Conservation (phyloP, 352 stramenopile species). For the Pythium aphanidermatum region DNA sequence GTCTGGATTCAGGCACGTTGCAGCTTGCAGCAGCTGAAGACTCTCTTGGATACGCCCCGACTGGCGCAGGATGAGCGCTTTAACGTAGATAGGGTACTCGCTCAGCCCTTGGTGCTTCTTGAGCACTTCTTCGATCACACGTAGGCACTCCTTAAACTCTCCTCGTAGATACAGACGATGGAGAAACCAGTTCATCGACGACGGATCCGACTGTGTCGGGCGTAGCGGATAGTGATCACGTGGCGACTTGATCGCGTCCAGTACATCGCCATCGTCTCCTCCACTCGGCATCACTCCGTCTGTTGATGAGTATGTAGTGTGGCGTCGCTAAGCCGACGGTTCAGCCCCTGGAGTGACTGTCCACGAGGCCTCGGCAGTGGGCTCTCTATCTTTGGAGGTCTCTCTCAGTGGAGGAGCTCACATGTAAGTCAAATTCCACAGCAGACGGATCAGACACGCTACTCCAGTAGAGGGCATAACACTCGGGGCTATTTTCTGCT, state of each 20-base stretch:
- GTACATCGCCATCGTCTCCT: not conserved
- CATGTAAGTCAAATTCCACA: too few relatives aligned
- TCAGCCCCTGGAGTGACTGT: too few relatives aligned
- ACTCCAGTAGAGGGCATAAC: too few relatives aligned
- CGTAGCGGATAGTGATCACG: conserved; percentile 29
- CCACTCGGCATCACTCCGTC: conserved; percentile 20
- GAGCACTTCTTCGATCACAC: conserved; percentile 87
- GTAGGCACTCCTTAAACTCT: conserved; percentile 86
- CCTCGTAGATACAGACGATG: conserved; percentile 79
- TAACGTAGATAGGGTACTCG: conserved; percentile 92
- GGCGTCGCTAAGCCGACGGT: too few relatives aligned
- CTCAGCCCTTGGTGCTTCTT: conserved; percentile 76
- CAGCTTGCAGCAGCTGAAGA: conserved; percentile 89
- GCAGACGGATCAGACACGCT: too few relatives aligned
- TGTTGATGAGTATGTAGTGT: not conserved
- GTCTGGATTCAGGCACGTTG: conserved; percentile 87
- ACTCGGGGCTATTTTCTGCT: too few relatives aligned
- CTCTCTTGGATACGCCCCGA: conserved; percentile 88
- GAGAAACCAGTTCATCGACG: conserved; percentile 77
- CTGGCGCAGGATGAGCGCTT: conserved; percentile 87
- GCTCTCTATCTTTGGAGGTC: too few relatives aligned
- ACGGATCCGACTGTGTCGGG: conserved; percentile 28
- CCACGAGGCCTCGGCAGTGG: too few relatives aligned
- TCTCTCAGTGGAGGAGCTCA: too few relatives aligned
- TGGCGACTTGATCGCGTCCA: conserved; percentile 56